Base-by-base conservation (phyloP, 108 stramenopile genomes). In the Cyclostephanos tholiformis region DNA sequence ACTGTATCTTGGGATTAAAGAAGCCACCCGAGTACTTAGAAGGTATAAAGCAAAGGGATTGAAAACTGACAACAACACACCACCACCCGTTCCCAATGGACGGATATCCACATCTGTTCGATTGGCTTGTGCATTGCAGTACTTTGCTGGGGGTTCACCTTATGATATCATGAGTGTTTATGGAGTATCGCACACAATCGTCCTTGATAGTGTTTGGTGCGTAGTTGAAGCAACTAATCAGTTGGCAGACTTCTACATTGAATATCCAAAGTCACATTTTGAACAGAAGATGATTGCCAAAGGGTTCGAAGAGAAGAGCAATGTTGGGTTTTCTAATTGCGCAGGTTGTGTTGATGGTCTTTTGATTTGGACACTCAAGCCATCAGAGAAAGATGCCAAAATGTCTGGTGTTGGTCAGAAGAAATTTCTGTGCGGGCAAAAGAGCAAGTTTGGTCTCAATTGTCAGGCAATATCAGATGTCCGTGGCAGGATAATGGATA, bases 271-370 rank as follows among this genome's bases (percentile, higher is more conserved):
- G 25, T 36, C 20, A 0, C 61, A 68, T 63, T 52, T 23, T 8
- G 53, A 79, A 29, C 73, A 79, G 60, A 22, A 46, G 13, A 10
- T 35, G 22, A 80, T 80, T 44, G 79, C 79, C 2, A 27, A 50
- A 3, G 84, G 68, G 17, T 85, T 85, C 51, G 26, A 51, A 48
- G 49, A 35, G 55, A 69, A 25, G 39, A 67, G 65, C 20, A 27
- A 17, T 29, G 72, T 56, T 11, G 61, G 48, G 11, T 74, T 82
- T 60, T 32, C 52, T 38, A 52, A 36, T 52, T 79, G 78, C 74
- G 67, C 62, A 62, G 84, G 84, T 1, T 67, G 68, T 20, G 71
- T 85, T 52, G 84, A 85, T 62, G 84, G 79, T 19, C 74, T 85
- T 32, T 29, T 85, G 11, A 65, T 82, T 32, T 80, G 79, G 79